Conservation (phyloP, 2,329 filamentous ascomycete species). For the Colletotrichum sp. region DNA sequence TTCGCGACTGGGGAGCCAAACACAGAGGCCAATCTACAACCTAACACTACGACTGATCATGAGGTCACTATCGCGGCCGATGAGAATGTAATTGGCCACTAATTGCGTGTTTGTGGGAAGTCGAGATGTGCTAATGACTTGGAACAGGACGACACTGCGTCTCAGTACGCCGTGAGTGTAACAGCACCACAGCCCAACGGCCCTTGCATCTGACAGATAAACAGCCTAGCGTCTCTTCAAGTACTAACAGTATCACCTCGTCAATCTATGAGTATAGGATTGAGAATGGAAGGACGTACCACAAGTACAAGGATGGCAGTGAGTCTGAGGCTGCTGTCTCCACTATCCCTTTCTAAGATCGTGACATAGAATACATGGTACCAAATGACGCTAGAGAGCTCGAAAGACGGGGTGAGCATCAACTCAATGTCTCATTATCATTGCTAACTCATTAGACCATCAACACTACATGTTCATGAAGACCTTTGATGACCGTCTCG, state of each 20-base stretch:
- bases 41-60: not conserved
- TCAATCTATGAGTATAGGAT: constrained; percentile 28
- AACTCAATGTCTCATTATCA: too few species aligned
- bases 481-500: constrained; percentile 36
- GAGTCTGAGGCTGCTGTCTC: not conserved
- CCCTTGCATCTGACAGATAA: too few species aligned
- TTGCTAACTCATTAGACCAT: not conserved
- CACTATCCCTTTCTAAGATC: fast-evolving
- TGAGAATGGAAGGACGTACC: constrained; percentile 16
- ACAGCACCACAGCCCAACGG: too few species aligned
- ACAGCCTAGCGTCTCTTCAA: too few species aligned
- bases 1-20: not conserved
- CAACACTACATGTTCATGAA: constrained; percentile 21
- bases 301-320: constrained; percentile 24
- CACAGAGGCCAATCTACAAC: not conserved
- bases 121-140: too few species aligned
- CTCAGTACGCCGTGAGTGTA: too few species aligned
- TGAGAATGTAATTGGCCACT: not conserved
- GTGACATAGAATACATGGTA: not conserved
- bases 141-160: too few species aligned
- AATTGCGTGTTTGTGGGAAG: too few species aligned
- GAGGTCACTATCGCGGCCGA: not conserved
- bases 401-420: not conserved
- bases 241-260: constrained; percentile 29
- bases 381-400: not conserved